These are phyloP conservation scores for Polyrhizophydium stewartii DNA, from an alignment of 371 early-diverging fungal genomes.

Conservation along the genomic window DNA sequence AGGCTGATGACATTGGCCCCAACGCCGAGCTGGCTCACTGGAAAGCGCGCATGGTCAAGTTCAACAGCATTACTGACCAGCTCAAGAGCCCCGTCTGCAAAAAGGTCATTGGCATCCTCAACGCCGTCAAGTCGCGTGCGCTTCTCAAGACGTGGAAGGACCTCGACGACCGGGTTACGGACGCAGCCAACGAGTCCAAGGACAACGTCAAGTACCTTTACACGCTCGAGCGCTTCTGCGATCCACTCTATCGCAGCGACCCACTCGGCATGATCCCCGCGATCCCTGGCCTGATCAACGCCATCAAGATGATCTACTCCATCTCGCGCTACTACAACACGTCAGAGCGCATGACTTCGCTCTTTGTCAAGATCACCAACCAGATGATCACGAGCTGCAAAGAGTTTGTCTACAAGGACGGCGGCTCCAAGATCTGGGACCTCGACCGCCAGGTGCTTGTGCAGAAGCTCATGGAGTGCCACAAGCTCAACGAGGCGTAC, in stretches of 20 bases:
- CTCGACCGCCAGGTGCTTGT: conserved; percentile 47
- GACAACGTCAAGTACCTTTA: conserved; percentile 63
- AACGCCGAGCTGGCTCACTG: conserved; percentile 62
- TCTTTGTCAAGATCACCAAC: conserved; percentile 62
- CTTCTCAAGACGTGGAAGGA: conserved; percentile 58
- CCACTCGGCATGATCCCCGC: conserved; percentile 56
- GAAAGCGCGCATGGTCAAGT: conserved; percentile 64
- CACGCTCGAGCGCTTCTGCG: conserved; percentile 58
- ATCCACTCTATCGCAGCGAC: conserved; percentile 55
- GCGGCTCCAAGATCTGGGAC: conserved; percentile 58
- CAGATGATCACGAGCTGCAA: conserved; percentile 65
- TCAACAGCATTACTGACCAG: conserved; percentile 61
- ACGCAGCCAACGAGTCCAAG: conserved; percentile 63
- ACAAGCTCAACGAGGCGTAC: conserved; percentile 56
- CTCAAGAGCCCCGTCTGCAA: conserved; percentile 51
- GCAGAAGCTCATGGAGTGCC: conserved; percentile 46
- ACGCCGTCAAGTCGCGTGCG: conserved; percentile 48
- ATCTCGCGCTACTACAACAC: conserved; percentile 64
- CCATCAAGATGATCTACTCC: conserved; percentile 61
- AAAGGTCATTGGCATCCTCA: conserved; percentile 56
- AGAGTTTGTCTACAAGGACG: conserved; percentile 57
- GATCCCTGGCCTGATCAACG: conserved; percentile 59
- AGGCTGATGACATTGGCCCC: conserved; percentile 63
- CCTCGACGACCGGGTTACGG: conserved; percentile 57
- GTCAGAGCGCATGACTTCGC: conserved; percentile 60